A percentile compares a stretch with the other conserved stretches of the same genome.
These are phyloP conservation scores for Przewalskia tangutica DNA, from an alignment of 257 asterid species.

Conservation along the genomic window DNA sequence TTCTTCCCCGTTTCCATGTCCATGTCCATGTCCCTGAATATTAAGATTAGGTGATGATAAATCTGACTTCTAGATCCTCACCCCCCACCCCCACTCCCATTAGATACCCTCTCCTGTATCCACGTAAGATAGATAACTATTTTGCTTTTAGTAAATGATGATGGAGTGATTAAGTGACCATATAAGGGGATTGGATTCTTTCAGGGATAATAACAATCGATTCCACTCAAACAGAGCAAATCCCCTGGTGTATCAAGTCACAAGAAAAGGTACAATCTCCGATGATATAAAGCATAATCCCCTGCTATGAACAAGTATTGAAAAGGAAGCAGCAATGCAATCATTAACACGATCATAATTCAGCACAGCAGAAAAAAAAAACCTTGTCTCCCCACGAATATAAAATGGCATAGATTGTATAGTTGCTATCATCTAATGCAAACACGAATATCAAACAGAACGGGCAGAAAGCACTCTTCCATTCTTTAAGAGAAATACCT, in stretches of 20 bases:
- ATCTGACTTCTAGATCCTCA: background rate
- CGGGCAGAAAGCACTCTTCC: background rate
- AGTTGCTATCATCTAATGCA: background rate
- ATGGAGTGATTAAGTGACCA: background rate
- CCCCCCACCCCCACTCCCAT: background rate
- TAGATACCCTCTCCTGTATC: background rate
- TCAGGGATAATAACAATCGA: background rate
- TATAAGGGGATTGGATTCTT: background rate
- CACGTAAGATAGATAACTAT: background rate
- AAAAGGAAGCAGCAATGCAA: background rate
- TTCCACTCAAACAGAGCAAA: background rate
- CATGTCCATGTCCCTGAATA: background rate
- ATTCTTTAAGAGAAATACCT: conserved; percentile 31
- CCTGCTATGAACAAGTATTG: background rate
- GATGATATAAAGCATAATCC: background rate
- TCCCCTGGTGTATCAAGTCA: background rate
- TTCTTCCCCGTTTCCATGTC: background rate
- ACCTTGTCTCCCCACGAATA: background rate
- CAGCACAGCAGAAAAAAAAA: background rate
- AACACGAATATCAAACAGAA: background rate
- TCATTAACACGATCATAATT: background rate
- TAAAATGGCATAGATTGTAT: background rate
- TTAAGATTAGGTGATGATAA: background rate
- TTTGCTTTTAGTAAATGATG: background rate
- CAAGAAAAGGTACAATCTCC: background rate